Evolutionary conservation across 345 rosid species (phyloP).

Genomic region (Syzygium oleosum): DNA sequence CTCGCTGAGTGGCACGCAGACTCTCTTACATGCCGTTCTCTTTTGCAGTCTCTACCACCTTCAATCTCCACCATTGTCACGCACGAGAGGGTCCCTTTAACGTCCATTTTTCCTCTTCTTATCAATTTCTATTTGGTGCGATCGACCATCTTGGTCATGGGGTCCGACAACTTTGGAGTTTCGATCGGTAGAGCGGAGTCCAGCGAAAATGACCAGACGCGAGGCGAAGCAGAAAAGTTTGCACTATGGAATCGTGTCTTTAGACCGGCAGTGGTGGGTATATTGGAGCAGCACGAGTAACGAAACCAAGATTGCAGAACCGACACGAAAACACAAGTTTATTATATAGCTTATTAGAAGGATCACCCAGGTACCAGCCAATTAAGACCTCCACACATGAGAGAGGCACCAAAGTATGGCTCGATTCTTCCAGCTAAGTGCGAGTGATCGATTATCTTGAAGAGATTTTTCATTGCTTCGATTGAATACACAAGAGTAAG

Average conservation of each 20-base stretch:
- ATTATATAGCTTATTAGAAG: not conserved
- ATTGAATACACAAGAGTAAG: not conserved
- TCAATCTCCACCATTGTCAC: not conserved
- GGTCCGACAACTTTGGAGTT: not conserved
- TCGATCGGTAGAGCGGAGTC: not conserved
- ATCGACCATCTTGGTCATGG: not conserved
- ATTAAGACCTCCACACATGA: not conserved
- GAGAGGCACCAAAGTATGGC: not conserved
- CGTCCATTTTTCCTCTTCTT: not conserved
- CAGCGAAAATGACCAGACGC: not conserved
- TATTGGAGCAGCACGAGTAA: not conserved
- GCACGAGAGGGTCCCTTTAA: not conserved
- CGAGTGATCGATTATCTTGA: not conserved
- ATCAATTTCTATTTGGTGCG: not conserved
- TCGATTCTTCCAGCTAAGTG: rapidly evolving
- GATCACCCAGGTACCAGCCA: rapidly evolving
- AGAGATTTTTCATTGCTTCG: not conserved
- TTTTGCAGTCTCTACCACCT: not conserved
- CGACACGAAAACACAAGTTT: not conserved
- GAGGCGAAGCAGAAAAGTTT: not conserved
- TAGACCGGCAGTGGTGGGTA: not conserved
- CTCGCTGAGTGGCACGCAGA: not conserved
- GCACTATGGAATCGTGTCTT: not conserved
- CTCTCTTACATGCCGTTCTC: not conserved
- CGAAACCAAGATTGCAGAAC: not conserved